A percentile compares a stretch with the other conserved stretches of the same genome.
phyloP scores from a whole-genome alignment of 305 asterid genomes.

The Nicotiana rustica region DNA sequence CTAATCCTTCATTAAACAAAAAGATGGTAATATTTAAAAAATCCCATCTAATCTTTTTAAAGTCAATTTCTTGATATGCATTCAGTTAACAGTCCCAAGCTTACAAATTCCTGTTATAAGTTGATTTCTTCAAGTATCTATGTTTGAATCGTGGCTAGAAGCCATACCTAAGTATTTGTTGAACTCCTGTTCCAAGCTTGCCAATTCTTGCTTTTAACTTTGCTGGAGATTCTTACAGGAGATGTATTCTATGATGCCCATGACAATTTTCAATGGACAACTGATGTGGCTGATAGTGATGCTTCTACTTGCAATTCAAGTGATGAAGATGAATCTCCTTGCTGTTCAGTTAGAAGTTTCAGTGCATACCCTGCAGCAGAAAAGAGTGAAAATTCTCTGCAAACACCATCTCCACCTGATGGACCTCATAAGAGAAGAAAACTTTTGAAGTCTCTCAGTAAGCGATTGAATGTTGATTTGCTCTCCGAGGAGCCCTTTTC shows the following conservation, averaged over 20 bases:
- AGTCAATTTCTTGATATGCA: not conserved
- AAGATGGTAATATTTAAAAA: not conserved
- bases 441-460: constrained; percentile 54
- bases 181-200: not conserved
- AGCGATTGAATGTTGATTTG: constrained; percentile 45
- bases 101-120: not conserved
- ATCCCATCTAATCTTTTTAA: not conserved
- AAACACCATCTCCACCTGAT: constrained; percentile 69
- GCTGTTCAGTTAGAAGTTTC: constrained; percentile 55
- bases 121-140: not conserved
- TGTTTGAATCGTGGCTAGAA: not conserved
- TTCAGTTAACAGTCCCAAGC: not conserved
- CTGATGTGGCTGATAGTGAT: constrained; percentile 44
- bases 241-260: constrained; percentile 80
- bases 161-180: not conserved
- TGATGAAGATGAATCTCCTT: constrained; percentile 57
- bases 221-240: constrained; percentile 57
- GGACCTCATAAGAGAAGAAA: constrained; percentile 80
- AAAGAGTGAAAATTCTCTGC: constrained; percentile 42
- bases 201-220: constrained; percentile 25
- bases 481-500: constrained; percentile 51
- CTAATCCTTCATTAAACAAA: not conserved
- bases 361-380: constrained; percentile 52
- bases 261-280: constrained; percentile 53
- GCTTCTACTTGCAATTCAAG: constrained; percentile 38